Evolutionary conservation across 306 rosid species (phyloP).

Genomic region (Cucumis melo): DNA sequence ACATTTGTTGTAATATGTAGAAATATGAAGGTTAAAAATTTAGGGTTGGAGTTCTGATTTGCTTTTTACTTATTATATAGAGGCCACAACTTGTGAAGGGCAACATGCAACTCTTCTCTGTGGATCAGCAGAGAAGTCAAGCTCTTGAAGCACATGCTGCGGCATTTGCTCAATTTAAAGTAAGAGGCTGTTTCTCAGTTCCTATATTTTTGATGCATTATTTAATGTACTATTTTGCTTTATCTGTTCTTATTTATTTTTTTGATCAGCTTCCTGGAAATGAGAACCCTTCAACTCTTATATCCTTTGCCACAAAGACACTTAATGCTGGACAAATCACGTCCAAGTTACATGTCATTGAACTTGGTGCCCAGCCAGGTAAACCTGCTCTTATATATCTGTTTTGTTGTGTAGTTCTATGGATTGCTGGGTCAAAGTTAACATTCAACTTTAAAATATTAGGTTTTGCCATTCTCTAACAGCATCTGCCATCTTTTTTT

Average conservation of each 20-base stretch:
- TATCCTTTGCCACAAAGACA: slow-evolving; percentile 86
- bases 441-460: not conserved
- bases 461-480: not conserved
- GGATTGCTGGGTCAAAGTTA: slow-evolving; percentile 1
- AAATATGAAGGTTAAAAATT: not conserved
- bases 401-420: not conserved
- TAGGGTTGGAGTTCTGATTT: slow-evolving; percentile 11
- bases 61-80: slow-evolving; percentile 21
- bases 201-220: not conserved
- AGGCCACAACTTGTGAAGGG: slow-evolving; percentile 97
- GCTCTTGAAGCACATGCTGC: slow-evolving; percentile 99
- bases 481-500: not conserved
- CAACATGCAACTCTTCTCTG: slow-evolving; percentile 92
- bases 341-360: slow-evolving; percentile 88
- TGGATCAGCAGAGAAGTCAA: slow-evolving; percentile 98
- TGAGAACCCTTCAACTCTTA: slow-evolving; percentile 73
- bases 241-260: not conserved
- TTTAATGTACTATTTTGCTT: not conserved
- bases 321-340: slow-evolving; percentile 90
- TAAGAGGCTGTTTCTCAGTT: slow-evolving; percentile 8
- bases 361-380: slow-evolving; percentile 99
- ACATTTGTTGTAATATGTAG: not conserved
- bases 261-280: slow-evolving; percentile 76
- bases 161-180: slow-evolving; percentile 88
- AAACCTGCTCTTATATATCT: slow-evolving; percentile 6